Percentiles rank a stretch among this genome's conserved stretches.
Conservation (phyloP, 192 early-diverging fungal genomes). For the Mortierella hygrophila region DNA sequence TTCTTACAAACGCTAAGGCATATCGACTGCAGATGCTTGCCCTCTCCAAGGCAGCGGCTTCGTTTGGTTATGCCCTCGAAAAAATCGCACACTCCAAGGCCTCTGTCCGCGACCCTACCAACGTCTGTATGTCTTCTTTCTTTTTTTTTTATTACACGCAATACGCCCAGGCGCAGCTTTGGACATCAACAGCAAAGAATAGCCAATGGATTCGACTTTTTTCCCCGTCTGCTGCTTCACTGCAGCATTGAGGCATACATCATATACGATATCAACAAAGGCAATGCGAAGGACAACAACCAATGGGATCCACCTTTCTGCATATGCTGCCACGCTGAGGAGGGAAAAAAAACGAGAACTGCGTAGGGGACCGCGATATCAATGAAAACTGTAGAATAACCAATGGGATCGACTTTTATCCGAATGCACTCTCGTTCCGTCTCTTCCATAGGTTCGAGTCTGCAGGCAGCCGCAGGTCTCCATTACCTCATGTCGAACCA, state of each 20-base stretch:
- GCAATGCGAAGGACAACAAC: not conserved
- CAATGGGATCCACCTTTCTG: not conserved
- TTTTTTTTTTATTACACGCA: not conserved
- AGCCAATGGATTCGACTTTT: not conserved
- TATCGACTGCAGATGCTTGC: slow-evolving; percentile 61
- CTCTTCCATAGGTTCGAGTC: slow-evolving; percentile 43
- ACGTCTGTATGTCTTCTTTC: slow-evolving; percentile 31
- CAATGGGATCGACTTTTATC: not conserved
- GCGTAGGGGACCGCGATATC: not conserved
- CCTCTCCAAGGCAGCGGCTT: slow-evolving; percentile 61
- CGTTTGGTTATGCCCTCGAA: slow-evolving; percentile 63
- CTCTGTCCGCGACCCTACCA: slow-evolving; percentile 47
- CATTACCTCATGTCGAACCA: slow-evolving; percentile 68
- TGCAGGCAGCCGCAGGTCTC: slow-evolving; percentile 64
- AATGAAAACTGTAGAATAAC: not conserved
- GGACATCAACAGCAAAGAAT: not conserved
- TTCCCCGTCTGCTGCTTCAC: too few species aligned
- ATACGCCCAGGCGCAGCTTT: too few species aligned
- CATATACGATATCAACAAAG: not conserved
- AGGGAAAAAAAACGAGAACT: not conserved
- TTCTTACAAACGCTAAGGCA: slow-evolving; percentile 57
- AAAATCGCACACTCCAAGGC: slow-evolving; percentile 60
- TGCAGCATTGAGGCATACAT: too few species aligned
- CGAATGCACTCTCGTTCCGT: not conserved
- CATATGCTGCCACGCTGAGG: not conserved